Evolutionary conservation across 1,139 yeast species (phyloP).

Genomic region (Suhomyces terraborum): DNA sequence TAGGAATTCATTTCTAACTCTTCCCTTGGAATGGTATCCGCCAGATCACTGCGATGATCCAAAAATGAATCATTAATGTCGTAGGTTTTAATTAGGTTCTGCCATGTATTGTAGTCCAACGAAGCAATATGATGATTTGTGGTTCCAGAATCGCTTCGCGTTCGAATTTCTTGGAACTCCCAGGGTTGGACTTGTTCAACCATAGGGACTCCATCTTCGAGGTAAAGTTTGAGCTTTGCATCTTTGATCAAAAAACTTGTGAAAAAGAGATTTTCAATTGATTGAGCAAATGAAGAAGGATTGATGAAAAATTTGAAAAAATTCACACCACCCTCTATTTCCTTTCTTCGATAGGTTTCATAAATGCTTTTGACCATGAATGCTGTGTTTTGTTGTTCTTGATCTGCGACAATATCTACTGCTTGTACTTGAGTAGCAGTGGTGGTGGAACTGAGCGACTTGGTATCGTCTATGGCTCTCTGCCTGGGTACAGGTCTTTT

Average conservation of each 20-base stretch:
- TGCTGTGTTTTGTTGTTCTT: conserved; percentile 58
- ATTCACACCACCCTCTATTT: conserved; percentile 46
- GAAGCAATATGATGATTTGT: conserved; percentile 70
- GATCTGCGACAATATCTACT: conserved; percentile 48
- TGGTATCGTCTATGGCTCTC: conserved; percentile 47
- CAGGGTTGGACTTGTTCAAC: conserved; percentile 23
- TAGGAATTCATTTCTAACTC: conserved; percentile 3
- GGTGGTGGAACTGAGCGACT: conserved; percentile 34
- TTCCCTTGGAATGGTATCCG: conserved; percentile 30
- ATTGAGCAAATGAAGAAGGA: conserved; percentile 74
- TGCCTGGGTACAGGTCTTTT: conserved; percentile 40
- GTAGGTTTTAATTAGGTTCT: conserved; percentile 48
- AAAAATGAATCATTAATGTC: conserved; percentile 57
- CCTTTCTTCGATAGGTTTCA: conserved; percentile 35
- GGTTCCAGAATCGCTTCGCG: conserved; percentile 19
- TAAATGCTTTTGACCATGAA: conserved; percentile 56
- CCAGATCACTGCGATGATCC: conserved; percentile 43
- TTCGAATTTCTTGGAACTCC: conserved; percentile 19
- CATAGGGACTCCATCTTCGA: conserved; percentile 45
- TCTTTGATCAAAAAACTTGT: conserved; percentile 79
- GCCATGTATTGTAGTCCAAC: conserved; percentile 68
- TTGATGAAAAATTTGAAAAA: conserved; percentile 69
- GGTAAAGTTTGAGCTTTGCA: conserved; percentile 58
- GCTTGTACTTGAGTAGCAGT: conserved; percentile 60
- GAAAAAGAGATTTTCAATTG: conserved; percentile 82